Conservation (phyloP, 208 protist species). For the Acanthamoeba sp. region DNA sequence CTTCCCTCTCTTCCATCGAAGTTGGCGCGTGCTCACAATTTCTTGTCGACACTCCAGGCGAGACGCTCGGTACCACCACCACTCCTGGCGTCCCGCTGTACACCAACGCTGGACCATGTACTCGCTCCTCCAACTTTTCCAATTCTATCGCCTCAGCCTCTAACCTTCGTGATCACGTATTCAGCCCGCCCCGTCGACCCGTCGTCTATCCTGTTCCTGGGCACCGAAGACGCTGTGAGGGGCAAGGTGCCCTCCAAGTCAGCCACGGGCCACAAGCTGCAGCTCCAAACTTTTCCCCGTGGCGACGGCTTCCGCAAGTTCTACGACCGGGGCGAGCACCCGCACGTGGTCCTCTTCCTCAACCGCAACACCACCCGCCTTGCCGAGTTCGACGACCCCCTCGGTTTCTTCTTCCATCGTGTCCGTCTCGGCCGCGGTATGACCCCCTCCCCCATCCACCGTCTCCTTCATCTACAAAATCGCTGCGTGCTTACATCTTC, state of each 20-base stretch:
- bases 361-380: conserved; percentile 12
- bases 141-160: neutral
- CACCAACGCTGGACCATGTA: neutral
- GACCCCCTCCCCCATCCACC: neutral
- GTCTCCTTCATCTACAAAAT: neutral
- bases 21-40: neutral
- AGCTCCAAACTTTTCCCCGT: neutral
- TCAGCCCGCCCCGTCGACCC: neutral
- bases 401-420: conserved; percentile 21
- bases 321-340: neutral
- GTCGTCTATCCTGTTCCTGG: neutral
- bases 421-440: neutral
- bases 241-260: conserved; percentile 12
- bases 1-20: neutral
- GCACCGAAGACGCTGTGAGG: neutral
- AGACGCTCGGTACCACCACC: neutral
- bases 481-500: neutral
- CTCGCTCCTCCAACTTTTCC: neutral
- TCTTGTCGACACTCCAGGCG: neutral
- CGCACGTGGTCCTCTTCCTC: conserved; percentile 23
- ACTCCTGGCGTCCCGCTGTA: neutral
- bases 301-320: conserved; percentile 24
- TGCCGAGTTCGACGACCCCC: neutral
- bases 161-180: neutral
- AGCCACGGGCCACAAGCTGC: neutral